Conservation (phyloP, 345 rosid genomes). For the Sonneratia alba region DNA sequence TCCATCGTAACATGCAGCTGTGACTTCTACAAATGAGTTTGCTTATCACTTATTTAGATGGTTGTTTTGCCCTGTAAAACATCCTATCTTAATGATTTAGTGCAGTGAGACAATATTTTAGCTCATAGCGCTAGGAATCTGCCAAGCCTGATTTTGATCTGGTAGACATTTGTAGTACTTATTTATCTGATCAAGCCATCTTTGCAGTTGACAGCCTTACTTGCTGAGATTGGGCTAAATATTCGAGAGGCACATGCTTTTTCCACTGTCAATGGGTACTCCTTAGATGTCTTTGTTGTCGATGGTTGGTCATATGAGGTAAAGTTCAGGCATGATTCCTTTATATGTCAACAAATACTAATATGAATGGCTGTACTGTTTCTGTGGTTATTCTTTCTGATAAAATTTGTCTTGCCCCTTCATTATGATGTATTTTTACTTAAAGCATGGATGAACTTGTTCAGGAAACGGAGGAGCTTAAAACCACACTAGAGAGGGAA, state of each 20-base stretch:
- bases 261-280: conserved; percentile 87
- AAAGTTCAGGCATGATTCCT: not conserved
- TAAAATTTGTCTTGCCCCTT: not conserved
- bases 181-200: not conserved
- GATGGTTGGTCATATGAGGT: conserved; percentile 99
- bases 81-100: not conserved
- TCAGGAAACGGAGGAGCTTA: conserved; percentile 79
- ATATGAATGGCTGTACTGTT: not conserved
- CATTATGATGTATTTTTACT: not conserved
- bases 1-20: not conserved
- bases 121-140: too few species aligned
- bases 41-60: not conserved
- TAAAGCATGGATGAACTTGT: not conserved
- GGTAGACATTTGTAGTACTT: not conserved
- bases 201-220: conserved; percentile 78
- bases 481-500: conserved; percentile 61
- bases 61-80: not conserved
- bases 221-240: conserved; percentile 85
- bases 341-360: not conserved
- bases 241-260: conserved; percentile 98
- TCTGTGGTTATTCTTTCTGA: not conserved
- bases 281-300: conserved; percentile 95
- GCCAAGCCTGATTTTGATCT: not conserved
- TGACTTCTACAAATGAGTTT: not conserved
- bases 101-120: not conserved